phyloP scores from a whole-genome alignment of 306 rosid genomes.

The Alnus glutinosa region DNA sequence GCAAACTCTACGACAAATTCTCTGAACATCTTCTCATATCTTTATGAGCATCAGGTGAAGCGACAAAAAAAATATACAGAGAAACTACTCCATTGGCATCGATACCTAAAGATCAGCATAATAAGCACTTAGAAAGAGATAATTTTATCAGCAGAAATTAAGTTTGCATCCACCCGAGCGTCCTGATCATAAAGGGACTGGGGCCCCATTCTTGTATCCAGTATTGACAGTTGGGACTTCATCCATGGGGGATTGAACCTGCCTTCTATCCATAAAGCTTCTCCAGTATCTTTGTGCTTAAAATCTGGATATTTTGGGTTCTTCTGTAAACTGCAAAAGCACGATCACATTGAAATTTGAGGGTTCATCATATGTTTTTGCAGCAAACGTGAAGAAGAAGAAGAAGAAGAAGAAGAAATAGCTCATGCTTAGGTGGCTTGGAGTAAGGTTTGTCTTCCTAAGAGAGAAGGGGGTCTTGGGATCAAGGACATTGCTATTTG shows the following conservation, averaged over 20 bases:
- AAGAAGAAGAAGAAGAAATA: too few species aligned
- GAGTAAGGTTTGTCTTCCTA: too few species aligned
- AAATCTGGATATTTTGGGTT: conserved; percentile 88
- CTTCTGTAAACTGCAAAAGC: conserved; percentile 54
- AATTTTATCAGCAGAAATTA: conserved; percentile 40
- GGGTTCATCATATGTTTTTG: neutral
- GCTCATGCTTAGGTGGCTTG: too few species aligned
- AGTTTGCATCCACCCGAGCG: conserved; percentile 40
- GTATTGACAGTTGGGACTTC: conserved; percentile 74
- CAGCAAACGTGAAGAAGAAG: neutral
- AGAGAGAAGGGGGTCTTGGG: too few species aligned
- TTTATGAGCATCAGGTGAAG: conserved; percentile 8
- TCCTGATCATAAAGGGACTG: conserved; percentile 40
- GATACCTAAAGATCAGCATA: conserved; percentile 2
- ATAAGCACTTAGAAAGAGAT: conserved; percentile 42
- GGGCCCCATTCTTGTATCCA: conserved; percentile 64
- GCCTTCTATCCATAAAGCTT: conserved; percentile 87
- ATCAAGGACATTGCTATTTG: too few species aligned
- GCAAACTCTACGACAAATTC: conserved; percentile 7
- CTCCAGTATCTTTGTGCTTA: conserved; percentile 94
- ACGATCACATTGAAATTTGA: neutral
- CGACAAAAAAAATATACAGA: conserved; percentile 27
- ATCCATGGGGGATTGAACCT: conserved; percentile 84
- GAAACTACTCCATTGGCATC: conserved; percentile 8
- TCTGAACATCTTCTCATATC: neutral